Conservation (phyloP, 176 grass and related monocot species). For the Neostapfia colusana region DNA sequence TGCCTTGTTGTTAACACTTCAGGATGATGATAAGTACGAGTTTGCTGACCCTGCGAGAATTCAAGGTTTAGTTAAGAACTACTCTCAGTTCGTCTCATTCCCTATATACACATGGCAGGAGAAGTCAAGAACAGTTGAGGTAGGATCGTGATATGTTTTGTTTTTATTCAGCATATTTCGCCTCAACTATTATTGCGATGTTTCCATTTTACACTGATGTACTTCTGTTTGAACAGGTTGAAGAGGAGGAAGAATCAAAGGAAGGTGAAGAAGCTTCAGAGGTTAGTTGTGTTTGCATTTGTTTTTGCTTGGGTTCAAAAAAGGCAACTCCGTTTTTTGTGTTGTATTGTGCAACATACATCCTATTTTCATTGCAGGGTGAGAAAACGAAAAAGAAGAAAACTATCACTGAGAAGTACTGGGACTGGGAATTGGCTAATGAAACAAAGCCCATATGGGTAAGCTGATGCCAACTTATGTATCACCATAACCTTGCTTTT, state of each 20-base stretch:
- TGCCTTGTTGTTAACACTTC: constrained; percentile 17
- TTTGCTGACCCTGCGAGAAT: constrained; percentile 71
- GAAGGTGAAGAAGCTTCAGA: constrained; percentile 68
- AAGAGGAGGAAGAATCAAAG: constrained; percentile 64
- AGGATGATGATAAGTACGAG: constrained; percentile 89
- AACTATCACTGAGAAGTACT: constrained; percentile 90
- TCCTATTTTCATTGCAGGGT: constrained; percentile 44
- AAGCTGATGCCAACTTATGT: constrained; percentile 20
- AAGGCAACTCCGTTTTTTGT: not conserved
- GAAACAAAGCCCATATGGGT: constrained; percentile 97
- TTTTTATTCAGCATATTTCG: not conserved
- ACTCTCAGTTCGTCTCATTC: constrained; percentile 91
- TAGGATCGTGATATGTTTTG: constrained; percentile 15
- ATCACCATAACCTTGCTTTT: not conserved
- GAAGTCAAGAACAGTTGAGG: constrained; percentile 90
- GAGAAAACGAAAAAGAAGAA: constrained; percentile 86
- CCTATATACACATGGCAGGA: constrained; percentile 95
- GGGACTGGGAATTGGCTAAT: constrained; percentile 92
- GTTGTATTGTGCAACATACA: not conserved
- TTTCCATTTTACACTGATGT: not conserved
- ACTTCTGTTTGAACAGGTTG: not conserved
- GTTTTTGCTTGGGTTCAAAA: not conserved
- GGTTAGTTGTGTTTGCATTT: constrained; percentile 40
- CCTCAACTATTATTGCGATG: not conserved
- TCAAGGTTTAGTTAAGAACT: constrained; percentile 89